These are phyloP conservation scores for Termitomyces sp. DNA, from an alignment of 768 basidiomycete species.

Conservation along the genomic window DNA sequence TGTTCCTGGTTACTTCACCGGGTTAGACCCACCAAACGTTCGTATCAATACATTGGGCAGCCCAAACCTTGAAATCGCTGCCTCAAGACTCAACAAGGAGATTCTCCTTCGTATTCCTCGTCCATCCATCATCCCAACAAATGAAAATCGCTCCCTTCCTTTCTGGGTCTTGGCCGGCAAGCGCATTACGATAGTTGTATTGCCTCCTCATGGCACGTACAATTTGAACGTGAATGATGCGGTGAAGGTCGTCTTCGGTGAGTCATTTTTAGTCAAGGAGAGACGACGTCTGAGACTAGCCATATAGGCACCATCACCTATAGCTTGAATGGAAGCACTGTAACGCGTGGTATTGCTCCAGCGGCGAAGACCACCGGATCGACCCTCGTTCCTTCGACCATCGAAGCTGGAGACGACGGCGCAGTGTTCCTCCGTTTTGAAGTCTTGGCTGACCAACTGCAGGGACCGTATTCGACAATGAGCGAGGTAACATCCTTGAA, in stretches of 20 bases:
- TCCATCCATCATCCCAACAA: neutral
- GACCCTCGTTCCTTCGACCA: neutral
- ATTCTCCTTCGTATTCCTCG: neutral
- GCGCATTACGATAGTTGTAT: neutral
- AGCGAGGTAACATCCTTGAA: neutral
- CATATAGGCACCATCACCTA: neutral
- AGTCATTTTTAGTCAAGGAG: neutral
- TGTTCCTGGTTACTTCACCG: neutral
- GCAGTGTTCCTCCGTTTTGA: neutral
- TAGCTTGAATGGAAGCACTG: neutral
- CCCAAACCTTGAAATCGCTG: neutral
- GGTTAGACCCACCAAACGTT: neutral
- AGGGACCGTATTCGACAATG: neutral
- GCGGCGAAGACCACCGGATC: neutral
- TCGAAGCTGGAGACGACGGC: neutral
- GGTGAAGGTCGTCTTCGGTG: neutral
- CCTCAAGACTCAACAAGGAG: neutral
- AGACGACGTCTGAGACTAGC: neutral
- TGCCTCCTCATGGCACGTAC: neutral
- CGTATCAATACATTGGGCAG: neutral
- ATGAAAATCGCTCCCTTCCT: neutral
- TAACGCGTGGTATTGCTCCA: neutral
- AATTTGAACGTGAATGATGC: neutral
- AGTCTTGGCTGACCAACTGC: neutral
- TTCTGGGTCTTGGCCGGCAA: neutral